Percentiles rank a stretch among this genome's conserved stretches.
Evolutionary conservation across 257 asterid genomes (phyloP).

Genomic region (Salvia rosmarinus): DNA sequence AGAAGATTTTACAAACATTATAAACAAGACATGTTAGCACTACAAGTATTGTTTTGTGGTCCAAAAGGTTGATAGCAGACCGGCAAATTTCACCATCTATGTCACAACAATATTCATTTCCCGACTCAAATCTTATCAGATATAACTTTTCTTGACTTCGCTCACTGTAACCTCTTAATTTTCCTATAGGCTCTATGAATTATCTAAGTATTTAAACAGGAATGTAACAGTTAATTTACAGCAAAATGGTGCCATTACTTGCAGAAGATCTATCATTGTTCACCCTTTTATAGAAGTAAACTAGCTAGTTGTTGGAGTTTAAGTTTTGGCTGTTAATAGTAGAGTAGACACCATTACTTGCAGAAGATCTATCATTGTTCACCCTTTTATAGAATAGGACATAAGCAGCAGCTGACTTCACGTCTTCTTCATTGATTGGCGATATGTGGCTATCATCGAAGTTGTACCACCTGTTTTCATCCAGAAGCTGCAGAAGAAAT

Average conservation of each 20-base stretch:
- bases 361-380: slow-evolving; percentile 57
- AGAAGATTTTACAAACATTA: slow-evolving; percentile 13
- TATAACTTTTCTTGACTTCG: slow-evolving; percentile 21
- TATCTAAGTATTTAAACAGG: slow-evolving; percentile 32
- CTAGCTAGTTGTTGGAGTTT: slow-evolving; percentile 38
- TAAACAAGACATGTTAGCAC: slow-evolving; percentile 30
- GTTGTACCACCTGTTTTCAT: slow-evolving; percentile 94
- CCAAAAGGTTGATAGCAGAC: slow-evolving; percentile 30
- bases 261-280: too few species aligned
- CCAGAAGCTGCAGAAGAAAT: slow-evolving; percentile 68
- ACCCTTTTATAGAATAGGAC: slow-evolving; percentile 92
- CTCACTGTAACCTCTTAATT: slow-evolving; percentile 40
- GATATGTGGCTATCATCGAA: slow-evolving; percentile 94
- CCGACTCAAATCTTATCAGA: slow-evolving; percentile 22
- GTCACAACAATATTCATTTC: slow-evolving; percentile 33
- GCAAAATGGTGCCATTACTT: slow-evolving; percentile 33
- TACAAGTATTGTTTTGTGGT: slow-evolving; percentile 28
- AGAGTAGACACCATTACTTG: slow-evolving; percentile 57
- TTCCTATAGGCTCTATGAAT: slow-evolving; percentile 36
- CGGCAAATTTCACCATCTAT: slow-evolving; percentile 27
- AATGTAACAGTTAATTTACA: slow-evolving; percentile 40
- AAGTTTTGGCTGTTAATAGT: slow-evolving; percentile 40
- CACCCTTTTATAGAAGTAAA: too few species aligned
- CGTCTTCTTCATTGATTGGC: slow-evolving; percentile 84
- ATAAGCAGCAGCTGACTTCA: slow-evolving; percentile 90